Base-by-base conservation (phyloP, 345 rosid genomes). In the Hypericum androsaemum region DNA sequence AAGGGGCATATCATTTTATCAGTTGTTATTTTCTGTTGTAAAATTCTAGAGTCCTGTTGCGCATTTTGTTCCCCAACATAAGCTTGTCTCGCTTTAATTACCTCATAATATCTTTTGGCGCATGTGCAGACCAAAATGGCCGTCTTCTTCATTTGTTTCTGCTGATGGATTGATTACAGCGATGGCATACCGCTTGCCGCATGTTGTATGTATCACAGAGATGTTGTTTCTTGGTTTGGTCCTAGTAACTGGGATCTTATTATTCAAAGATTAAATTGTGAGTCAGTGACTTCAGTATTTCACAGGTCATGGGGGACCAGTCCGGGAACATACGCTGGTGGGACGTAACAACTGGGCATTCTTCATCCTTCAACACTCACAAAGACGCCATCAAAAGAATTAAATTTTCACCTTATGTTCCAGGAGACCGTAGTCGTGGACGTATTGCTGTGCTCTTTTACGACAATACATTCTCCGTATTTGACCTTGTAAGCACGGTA, bases 261-360 rank as follows among this genome's bases (percentile, higher is more conserved):
- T 42, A 54, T 69, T 52, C 49, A 39, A 7, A 49, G 52, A 52
- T 47, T 66, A 12, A 50, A 43, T 47, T 54, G 39, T 53, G 60
- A 53, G 63, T 54, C 45, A 10, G 42, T 69, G 51, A 56, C 59
- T 46, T 53, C 57, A 58, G 56, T 53, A 58, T 64, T 52, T 62
- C 66, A 63, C 77, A 81, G 88, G 84, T 76, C 28, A 79, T 79
- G 81, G 84, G 84, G 51, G 84, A 79, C 62, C 73, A 89, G 63
- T 84, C 94, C 14, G 96, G 98, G 67, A 88, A 76, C 72, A 83
- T 92, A 65, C 69, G 98, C 71, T 92, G 98, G 98, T 92, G 98
- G 98, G 98, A 92, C 77, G 87, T 92, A 58, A 88, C 80, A 58
- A 84, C 83, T 65, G 98, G 98, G 44, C 87, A 82, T 54, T 92